These are phyloP conservation scores for Macaranga tanarius DNA, from an alignment of 441 rosid species.

Conservation along the genomic window DNA sequence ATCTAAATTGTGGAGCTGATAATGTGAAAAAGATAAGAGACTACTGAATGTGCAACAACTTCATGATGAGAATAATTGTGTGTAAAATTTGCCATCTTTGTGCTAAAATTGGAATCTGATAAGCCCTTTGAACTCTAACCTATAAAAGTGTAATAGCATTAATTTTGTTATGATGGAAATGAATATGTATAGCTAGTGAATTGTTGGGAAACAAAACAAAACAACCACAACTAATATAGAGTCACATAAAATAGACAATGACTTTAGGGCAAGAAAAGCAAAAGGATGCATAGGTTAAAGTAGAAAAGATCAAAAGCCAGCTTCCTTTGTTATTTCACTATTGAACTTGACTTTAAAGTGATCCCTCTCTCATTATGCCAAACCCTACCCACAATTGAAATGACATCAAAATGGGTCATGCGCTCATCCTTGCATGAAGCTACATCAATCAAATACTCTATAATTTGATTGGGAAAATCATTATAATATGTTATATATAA, in stretches of 20 bases:
- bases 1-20: too few relatives aligned
- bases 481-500: too few relatives aligned
- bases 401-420: not conserved
- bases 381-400: slow-evolving; percentile 2
- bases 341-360: not conserved
- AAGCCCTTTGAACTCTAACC: not conserved
- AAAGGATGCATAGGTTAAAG: not conserved
- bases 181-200: not conserved
- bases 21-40: too few relatives aligned
- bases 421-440: too few relatives aligned
- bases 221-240: not conserved
- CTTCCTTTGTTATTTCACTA: slow-evolving; percentile 3
- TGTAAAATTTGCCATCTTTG: not conserved
- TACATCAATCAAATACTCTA: too few relatives aligned
- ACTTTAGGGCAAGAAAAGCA: slow-evolving; percentile 5
- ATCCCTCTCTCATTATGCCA: not conserved
- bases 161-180: not conserved
- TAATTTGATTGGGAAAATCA: too few relatives aligned
- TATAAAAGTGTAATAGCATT: not conserved
- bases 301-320: not conserved
- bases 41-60: too few relatives aligned
- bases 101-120: not conserved
- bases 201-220: too few relatives aligned
- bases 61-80: too few relatives aligned
- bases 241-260: slow-evolving; percentile 1